Base-by-base conservation (phyloP, 192 early-diverging fungal species). In the Haplosporangium gracile region DNA sequence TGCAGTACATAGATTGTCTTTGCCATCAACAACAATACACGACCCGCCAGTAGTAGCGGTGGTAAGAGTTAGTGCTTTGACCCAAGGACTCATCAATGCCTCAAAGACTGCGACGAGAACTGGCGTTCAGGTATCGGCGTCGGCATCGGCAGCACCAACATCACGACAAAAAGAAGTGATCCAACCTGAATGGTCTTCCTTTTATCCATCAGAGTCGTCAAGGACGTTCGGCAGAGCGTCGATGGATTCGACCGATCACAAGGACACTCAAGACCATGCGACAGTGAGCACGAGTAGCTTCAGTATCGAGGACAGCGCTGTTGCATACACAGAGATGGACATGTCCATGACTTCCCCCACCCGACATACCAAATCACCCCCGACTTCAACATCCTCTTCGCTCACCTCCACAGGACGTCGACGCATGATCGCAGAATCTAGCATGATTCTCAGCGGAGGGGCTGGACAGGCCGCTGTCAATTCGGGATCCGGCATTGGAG, bases 371-470 rank as follows among this genome's bases (percentile, higher is more conserved):
- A 80, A 80, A 74, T 85, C 78, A 47, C 78, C 75, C 40, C 83
- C 83, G 5, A 68, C 45, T 20, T 83, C 82, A n/a, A 76, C 83
- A 2, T 79, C 83, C 16, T 75, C 83, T 16, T 47, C 72, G 29
- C 65, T 47, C 16, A 55, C 71, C 22, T 63, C 74, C 34, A 68
- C 60, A 4, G 81, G 76, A 10, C 53, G 42, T 2, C 71, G 75
- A 65, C 81, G 81, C 69, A 82, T 49, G 57, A 82, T 82, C 29
- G 81, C 81, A 47, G 81, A 80, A 55, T 85, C 83, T 10, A 85
- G 83, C 74, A 85, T 85, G 83, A 80, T 85, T 47, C 71, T 82
- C 47, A 71, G 70, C 29, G 70, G 57, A 47, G 81, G 81, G 24
- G 29, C 75, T 40, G 45, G 70, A 43, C 65, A 68, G 1, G 39